A percentile compares a stretch with the other conserved stretches of the same genome.
Conservation (phyloP, 2,329 filamentous ascomycete species). For the Albophoma yamanashiensis region DNA sequence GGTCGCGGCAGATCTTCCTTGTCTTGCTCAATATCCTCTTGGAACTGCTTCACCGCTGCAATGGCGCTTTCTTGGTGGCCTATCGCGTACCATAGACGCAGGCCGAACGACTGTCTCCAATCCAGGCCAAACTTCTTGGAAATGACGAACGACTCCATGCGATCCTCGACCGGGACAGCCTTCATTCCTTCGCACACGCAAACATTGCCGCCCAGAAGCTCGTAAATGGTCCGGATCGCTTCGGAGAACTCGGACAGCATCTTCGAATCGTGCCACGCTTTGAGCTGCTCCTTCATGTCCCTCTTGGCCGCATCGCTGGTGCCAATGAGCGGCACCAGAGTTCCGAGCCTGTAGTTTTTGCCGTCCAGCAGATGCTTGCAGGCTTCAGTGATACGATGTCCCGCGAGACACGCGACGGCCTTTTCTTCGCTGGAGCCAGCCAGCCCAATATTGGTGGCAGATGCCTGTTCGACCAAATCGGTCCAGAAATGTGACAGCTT, state of each 20-base stretch:
- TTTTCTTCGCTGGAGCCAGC: constrained; percentile 66
- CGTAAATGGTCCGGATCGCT: constrained; percentile 76
- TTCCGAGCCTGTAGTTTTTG: constrained; percentile 74
- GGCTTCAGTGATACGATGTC: constrained; percentile 70
- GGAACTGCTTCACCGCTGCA: constrained; percentile 62
- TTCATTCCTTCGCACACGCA: constrained; percentile 71
- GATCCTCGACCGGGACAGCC: constrained; percentile 65
- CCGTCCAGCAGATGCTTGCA: constrained; percentile 68
- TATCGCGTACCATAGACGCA: constrained; percentile 83
- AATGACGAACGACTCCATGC: constrained; percentile 68
- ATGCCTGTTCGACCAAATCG: constrained; percentile 51
- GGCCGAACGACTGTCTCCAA: constrained; percentile 88
- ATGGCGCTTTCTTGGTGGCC: constrained; percentile 58
- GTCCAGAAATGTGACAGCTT: constrained; percentile 59
- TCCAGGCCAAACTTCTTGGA: constrained; percentile 76
- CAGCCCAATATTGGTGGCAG: constrained; percentile 42
- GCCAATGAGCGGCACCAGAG: constrained; percentile 73
- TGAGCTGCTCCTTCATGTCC: constrained; percentile 70
- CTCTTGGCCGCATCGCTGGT: constrained; percentile 57
- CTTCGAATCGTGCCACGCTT: constrained; percentile 73
- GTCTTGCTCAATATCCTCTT: constrained; percentile 60
- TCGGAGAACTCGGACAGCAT: constrained; percentile 81
- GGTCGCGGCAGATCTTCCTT: constrained; percentile 64
- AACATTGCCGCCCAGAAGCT: constrained; percentile 81
- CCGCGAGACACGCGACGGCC: constrained; percentile 69